phyloP scores from a whole-genome alignment of 306 rosid species.

The Acacia acuminata region DNA sequence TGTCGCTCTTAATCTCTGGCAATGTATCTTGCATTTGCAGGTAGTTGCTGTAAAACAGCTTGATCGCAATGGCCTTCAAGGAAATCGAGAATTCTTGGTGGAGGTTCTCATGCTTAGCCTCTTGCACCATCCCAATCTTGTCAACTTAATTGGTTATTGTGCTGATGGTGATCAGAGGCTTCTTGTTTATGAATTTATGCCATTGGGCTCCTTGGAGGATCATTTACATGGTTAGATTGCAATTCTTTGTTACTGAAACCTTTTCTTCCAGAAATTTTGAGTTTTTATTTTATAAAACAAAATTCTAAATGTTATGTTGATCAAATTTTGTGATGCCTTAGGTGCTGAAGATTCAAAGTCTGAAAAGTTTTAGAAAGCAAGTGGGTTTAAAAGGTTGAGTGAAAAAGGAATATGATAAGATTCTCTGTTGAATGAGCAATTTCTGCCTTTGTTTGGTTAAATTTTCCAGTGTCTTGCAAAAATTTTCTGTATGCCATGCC shows the following conservation, averaged over 20 bases:
- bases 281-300: neutral
- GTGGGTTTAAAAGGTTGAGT: neutral
- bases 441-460: neutral
- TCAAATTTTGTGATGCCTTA: neutral
- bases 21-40: slow-evolving; percentile 46
- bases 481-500: neutral
- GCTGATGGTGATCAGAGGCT: slow-evolving; percentile 84
- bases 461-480: neutral
- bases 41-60: slow-evolving; percentile 89
- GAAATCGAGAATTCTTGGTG: slow-evolving; percentile 77
- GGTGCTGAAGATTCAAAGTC: neutral
- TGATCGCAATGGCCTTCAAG: slow-evolving; percentile 75
- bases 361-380: neutral
- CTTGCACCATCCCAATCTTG: slow-evolving; percentile 80
- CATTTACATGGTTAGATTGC: slow-evolving; percentile 73
- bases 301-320: neutral
- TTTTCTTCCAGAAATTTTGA: neutral
- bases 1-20: neutral
- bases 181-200: slow-evolving; percentile 88
- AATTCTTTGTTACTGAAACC: slow-evolving; percentile 21
- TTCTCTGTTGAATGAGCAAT: neutral
- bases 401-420: neutral
- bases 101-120: slow-evolving; percentile 93
- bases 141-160: slow-evolving; percentile 82
- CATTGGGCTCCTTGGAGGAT: slow-evolving; percentile 87